Evolutionary conservation across 169 alveolate species (phyloP), one percentile per base, ranked within the genome.

Genomic region (Eimeria acervulina): DNA sequence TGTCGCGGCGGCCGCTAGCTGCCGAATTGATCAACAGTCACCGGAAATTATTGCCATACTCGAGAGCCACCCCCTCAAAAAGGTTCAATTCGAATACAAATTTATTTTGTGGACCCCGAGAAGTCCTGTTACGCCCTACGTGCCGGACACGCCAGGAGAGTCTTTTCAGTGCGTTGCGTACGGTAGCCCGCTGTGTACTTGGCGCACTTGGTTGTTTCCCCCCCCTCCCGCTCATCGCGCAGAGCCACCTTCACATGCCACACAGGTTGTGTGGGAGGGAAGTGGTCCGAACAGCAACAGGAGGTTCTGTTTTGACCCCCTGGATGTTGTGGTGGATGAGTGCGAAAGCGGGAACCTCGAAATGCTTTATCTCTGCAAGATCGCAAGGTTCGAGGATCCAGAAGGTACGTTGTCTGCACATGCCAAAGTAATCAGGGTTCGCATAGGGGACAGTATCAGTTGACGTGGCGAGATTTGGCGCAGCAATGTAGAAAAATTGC

Each of bases 171-270:
- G 66, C 21, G 70, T 44, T 26, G 93, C 93, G 42, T 89, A 89
- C 74, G 95, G 95, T 87, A 89, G 95, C 95, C 76, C 76, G 51
- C 44, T 80, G 36, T 89, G 76, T 63, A 59, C 85, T 31, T 93
- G 96, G 96, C 84, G 96, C n/a, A 51, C 90, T 36, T 93, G 96
- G 96, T 84, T 93, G 76, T 93, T 93, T 52, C 96, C 96, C 19
- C 96, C 96, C 7, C 72, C 81, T 26, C 96, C 96, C 23, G 91
- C 96, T 28, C 78, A 88, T 38, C 47, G 44, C 61, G 38, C 96
- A 10, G 63, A 74, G 74, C 94, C 96, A 3, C 96, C 96, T 7
- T 38, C 61, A 51, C 44, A 76, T n/a, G 40, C 70, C 47, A 63
- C 61, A 38, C 59, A n/a, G 6, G 68, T 93, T 63, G 68, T 93